Conservation (phyloP, 176 grass and related monocot species). For the Tillandsia leiboldiana region DNA sequence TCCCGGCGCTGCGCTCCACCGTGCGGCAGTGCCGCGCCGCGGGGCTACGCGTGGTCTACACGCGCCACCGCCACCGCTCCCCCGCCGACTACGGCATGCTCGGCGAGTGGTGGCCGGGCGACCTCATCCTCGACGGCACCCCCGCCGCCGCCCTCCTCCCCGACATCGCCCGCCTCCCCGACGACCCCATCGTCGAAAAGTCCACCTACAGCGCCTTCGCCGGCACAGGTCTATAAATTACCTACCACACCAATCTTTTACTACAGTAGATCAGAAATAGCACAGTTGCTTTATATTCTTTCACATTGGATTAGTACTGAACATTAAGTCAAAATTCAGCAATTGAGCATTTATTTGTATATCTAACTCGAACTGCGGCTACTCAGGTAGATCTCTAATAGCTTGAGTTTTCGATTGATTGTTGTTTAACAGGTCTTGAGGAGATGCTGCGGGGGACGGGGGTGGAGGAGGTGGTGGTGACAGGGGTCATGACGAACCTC, state of each 20-base stretch:
- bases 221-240: background rate
- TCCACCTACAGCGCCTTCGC: constrained; percentile 55
- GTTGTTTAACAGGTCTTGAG: constrained; percentile 28
- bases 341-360: no score
- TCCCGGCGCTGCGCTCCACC: constrained; percentile 35
- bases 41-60: constrained; percentile 40
- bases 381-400: no score
- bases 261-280: no score
- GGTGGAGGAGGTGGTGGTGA: constrained; percentile 50
- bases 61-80: constrained; percentile 41
- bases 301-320: no score
- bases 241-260: no score
- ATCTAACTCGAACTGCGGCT: no score
- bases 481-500: constrained; percentile 69
- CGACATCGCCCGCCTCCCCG: constrained; percentile 2
- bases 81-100: constrained; percentile 30
- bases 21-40: constrained; percentile 41
- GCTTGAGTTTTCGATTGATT: no score
- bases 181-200: constrained; percentile 51
- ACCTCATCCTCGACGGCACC: constrained; percentile 46
- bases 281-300: no score
- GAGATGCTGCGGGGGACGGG: constrained; percentile 30
- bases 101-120: constrained; percentile 49
- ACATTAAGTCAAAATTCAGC: no score
- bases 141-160: constrained; percentile 45